Evolutionary conservation across 2,329 filamentous ascomycete genomes (phyloP), one percentile per base, ranked within the genome.

Genomic region (Fusarium sulawesiense): DNA sequence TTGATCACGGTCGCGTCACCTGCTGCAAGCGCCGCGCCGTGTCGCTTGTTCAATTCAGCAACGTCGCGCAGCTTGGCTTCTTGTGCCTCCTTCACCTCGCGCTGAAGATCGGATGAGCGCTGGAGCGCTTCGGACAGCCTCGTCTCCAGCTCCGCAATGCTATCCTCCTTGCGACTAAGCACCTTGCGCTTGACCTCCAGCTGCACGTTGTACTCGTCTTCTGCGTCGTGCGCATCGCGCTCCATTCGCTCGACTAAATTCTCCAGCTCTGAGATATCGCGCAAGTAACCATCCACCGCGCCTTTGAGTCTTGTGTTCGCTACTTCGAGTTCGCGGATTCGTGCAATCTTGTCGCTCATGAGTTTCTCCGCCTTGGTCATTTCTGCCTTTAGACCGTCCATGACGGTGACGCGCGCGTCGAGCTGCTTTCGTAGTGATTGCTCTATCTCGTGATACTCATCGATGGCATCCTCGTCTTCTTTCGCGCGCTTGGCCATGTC

Each of bases 381-480:
- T 55, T 87, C 82, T 0, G 71, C 75, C n/a, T 78, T 78, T 27
- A 89, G 76, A 1, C 76, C 78, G 32, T 87, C 84, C 80, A 86
- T 86, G 20, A 83, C 85, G 0, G 82, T 80, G 1, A 87, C 84
- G 1, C 87, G 82, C 0, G 85, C 83, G 12, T 82, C 80, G 6
- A 90, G 83, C 72, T 90, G 88, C 66, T 87, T 83, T 2, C 87
- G 83, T 14, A 91, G 80, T 0, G 84, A 85, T 0, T 81, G 77
- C 77, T 89, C 87, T 8, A 86, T 83, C 23, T 83, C 82, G 73
- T 87, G 87, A 76, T 89, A 88, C 77, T 90, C 86, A 73, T 90
- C 88, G 34, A 90, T 85, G 29, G 80, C 77, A n/a, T 82, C 82
- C 49, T 89, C 87, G 42, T 82, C 81, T 49, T 86, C 84, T 29